A percentile compares a stretch with the other conserved stretches of the same genome.
Evolutionary conservation across 2,329 filamentous ascomycete genomes (phyloP).

Genomic region (Nakataea oryzae): DNA sequence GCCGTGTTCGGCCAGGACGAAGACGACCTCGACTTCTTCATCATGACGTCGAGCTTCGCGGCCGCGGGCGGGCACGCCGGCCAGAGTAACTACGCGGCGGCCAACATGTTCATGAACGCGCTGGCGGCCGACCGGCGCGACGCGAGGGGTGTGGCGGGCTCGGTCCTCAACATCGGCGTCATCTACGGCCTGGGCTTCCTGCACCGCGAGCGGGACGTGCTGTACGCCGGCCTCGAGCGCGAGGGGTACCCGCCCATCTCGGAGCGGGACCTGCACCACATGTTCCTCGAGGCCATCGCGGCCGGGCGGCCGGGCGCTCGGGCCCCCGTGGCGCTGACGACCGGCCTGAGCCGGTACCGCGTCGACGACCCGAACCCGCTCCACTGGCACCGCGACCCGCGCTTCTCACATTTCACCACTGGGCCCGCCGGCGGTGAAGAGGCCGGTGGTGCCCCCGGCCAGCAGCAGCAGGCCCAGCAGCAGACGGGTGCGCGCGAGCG

Average conservation of each 20-base stretch:
- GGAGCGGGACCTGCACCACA: conserved; percentile 38
- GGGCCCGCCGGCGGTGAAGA: conserved; percentile 13
- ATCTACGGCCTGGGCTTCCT: conserved; percentile 33
- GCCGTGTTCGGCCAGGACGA: conserved; percentile 15
- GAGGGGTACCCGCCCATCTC: conserved; percentile 36
- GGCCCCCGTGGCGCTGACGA: conserved; percentile 16
- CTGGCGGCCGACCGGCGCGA: conserved; percentile 24
- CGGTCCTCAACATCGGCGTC: conserved; percentile 33
- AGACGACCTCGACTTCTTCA: conserved; percentile 29
- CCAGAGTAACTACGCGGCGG: conserved; percentile 32
- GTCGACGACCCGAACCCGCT: conserved; percentile 18
- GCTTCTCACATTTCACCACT: conserved; percentile 27
- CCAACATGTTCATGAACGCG: conserved; percentile 37
- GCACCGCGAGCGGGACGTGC: conserved; percentile 25
- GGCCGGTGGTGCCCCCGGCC: not conserved
- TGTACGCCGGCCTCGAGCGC: conserved; percentile 28
- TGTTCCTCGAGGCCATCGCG: conserved; percentile 39
- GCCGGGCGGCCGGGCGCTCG: conserved; percentile 22
- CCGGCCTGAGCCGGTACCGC: conserved; percentile 27
- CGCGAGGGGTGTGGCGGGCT: conserved; percentile 21
- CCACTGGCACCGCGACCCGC: conserved; percentile 31
- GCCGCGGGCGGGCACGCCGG: conserved; percentile 31
- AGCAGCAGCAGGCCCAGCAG: too few relatives aligned
- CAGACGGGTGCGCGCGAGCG: conserved; percentile 11
- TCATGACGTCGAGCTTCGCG: conserved; percentile 35